Conservation (phyloP, 1,139 yeast species). For the Dujonia santamariae region DNA sequence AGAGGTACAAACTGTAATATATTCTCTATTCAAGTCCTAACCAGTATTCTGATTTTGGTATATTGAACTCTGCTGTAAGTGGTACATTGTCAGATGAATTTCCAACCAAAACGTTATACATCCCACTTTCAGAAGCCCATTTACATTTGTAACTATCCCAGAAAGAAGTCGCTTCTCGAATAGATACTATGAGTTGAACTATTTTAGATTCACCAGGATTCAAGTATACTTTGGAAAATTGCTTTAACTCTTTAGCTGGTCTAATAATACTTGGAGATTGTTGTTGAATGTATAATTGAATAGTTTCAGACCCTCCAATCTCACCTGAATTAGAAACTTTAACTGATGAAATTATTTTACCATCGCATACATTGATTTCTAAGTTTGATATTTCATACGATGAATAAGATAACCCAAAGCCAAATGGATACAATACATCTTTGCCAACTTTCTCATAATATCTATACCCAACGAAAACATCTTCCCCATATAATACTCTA, state of each 20-base stretch:
- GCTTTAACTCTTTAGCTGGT: slow-evolving; percentile 58
- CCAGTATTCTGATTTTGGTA: no score
- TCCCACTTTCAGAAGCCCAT: slow-evolving; percentile 42
- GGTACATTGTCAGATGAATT: slow-evolving; percentile 27
- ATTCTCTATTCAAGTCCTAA: no score
- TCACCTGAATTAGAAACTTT: slow-evolving; percentile 42
- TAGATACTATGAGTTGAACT: slow-evolving; percentile 31
- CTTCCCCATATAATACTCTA: slow-evolving; percentile 52
- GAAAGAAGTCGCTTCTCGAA: slow-evolving; percentile 53
- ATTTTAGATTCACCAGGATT: slow-evolving; percentile 37
- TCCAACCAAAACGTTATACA: slow-evolving; percentile 48
- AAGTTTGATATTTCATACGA: slow-evolving; percentile 27
- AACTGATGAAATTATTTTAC: slow-evolving; percentile 20
- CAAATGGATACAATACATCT: slow-evolving; percentile 55
- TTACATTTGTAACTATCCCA: slow-evolving; percentile 47
- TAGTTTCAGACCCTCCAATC: slow-evolving; percentile 41
- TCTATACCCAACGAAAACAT: slow-evolving; percentile 59
- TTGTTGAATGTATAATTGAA: slow-evolving; percentile 45
- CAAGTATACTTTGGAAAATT: slow-evolving; percentile 47
- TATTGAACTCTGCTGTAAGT: no score
- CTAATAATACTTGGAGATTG: slow-evolving; percentile 39
- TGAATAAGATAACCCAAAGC: slow-evolving; percentile 59
- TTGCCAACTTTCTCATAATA: slow-evolving; percentile 50
- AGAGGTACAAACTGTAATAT: no score
- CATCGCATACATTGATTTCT: slow-evolving; percentile 1